Percentiles rank a stretch among this genome's conserved stretches.
phyloP scores from a whole-genome alignment of 192 early-diverging fungal species.

The Coemansia sp. region DNA sequence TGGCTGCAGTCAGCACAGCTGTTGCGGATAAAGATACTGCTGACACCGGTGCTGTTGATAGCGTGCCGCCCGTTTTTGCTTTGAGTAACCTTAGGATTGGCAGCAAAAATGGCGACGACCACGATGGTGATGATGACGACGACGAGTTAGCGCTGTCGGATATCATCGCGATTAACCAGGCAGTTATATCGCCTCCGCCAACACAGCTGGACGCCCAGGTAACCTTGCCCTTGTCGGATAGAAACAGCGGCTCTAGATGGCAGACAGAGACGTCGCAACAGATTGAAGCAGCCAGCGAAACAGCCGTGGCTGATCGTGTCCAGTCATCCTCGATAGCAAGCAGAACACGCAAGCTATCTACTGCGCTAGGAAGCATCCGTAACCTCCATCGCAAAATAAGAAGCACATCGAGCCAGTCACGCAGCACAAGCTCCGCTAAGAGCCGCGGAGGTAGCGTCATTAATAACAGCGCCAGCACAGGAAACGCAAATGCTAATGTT shows the following conservation, averaged over 20 bases:
- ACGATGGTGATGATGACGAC: constrained; percentile 2
- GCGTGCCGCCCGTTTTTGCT: background rate
- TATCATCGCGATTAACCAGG: constrained; percentile 14
- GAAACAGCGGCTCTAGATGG: background rate
- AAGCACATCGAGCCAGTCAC: background rate
- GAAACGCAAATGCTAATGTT: background rate
- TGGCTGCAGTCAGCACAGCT: background rate
- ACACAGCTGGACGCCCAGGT: background rate
- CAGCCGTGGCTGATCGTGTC: background rate
- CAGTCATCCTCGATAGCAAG: constrained; percentile 4
- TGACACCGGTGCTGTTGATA: background rate
- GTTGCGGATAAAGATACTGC: background rate
- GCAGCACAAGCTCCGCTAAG: background rate
- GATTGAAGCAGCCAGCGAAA: background rate
- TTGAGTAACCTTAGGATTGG: background rate
- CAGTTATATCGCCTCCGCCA: constrained; percentile 18
- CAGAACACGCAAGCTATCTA: constrained; percentile 30
- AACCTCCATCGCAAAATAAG: constrained; percentile 32
- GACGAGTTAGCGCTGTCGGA: constrained; percentile 30
- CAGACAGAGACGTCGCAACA: background rate
- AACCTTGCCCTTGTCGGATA: background rate
- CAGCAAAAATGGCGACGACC: constrained; percentile 1
- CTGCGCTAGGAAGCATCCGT: constrained; percentile 32
- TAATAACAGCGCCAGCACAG: background rate
- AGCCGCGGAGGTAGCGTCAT: background rate